These are phyloP conservation scores for Phytophthora constricta DNA, from an alignment of 352 stramenopile species.

Conservation along the genomic window DNA sequence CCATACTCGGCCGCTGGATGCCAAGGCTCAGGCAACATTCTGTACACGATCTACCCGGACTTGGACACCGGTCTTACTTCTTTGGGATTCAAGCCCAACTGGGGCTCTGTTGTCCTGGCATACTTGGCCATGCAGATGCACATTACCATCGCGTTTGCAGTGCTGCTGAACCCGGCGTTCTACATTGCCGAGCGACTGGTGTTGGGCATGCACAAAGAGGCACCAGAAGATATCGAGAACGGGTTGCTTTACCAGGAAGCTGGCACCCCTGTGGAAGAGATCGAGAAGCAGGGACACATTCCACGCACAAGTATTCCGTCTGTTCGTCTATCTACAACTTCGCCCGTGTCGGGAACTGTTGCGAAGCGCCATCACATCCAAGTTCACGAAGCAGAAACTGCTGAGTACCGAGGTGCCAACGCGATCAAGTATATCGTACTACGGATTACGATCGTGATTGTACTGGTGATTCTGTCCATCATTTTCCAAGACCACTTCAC, in stretches of 20 bases:
- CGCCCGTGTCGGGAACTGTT: conserved; percentile 33
- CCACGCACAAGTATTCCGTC: conserved; percentile 19
- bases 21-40: conserved; percentile 37
- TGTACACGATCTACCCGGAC: conserved; percentile 34
- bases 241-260: conserved; percentile 19
- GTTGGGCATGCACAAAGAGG: conserved; percentile 39
- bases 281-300: conserved; percentile 15
- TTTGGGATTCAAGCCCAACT: conserved; percentile 28
- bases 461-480: conserved; percentile 40
- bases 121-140: conserved; percentile 40
- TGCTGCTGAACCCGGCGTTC: conserved; percentile 46
- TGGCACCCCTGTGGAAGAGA: conserved; percentile 17
- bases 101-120: conserved; percentile 32
- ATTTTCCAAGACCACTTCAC: conserved; percentile 46
- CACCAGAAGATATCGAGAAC: conserved; percentile 14
- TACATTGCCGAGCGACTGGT: conserved; percentile 49
- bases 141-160: conserved; percentile 48
- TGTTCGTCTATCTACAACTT: conserved; percentile 36
- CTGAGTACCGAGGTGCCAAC: conserved; percentile 43
- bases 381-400: conserved; percentile 20
- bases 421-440: conserved; percentile 36
- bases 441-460: conserved; percentile 29
- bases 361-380: conserved; percentile 23
- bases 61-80: conserved; percentile 28
- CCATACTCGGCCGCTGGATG: conserved; percentile 45